A percentile compares a stretch with the other conserved stretches of the same genome.
These are phyloP conservation scores for Pyricularia pennisetigena DNA, from an alignment of 2,329 filamentous ascomycete species.

Conservation along the genomic window DNA sequence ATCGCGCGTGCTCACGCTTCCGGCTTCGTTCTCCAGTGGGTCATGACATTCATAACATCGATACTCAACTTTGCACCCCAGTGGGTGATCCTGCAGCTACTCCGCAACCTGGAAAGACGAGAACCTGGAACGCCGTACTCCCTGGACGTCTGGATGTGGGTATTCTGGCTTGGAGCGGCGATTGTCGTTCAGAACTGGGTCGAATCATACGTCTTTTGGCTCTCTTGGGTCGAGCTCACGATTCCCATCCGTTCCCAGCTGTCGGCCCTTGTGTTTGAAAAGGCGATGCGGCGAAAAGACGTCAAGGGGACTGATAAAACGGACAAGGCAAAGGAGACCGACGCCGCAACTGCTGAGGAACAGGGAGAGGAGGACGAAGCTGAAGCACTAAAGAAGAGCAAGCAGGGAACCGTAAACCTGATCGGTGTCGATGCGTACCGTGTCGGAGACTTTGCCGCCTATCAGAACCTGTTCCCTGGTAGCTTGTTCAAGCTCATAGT, in stretches of 20 bases:
- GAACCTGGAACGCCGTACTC: conserved; percentile 32
- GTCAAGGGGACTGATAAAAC: conserved; percentile 52
- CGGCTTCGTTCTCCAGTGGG: conserved; percentile 47
- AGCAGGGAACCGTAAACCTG: conserved; percentile 65
- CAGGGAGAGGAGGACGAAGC: conserved; percentile 35
- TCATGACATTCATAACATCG: conserved; percentile 41
- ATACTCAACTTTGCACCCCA: conserved; percentile 61
- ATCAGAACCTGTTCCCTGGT: conserved; percentile 54
- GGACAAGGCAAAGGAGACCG: conserved; percentile 24
- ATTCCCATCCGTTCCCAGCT: conserved; percentile 62
- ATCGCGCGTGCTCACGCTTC: conserved; percentile 47
- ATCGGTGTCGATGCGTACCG: conserved; percentile 67
- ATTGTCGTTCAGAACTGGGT: conserved; percentile 50
- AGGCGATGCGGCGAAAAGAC: conserved; percentile 68
- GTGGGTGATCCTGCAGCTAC: conserved; percentile 55
- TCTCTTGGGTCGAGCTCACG: conserved; percentile 50
- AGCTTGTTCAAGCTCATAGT: conserved; percentile 54
- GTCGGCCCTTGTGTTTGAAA: conserved; percentile 64
- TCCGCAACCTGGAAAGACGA: conserved; percentile 52
- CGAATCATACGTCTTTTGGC: conserved; percentile 47
- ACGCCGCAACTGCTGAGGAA: conserved; percentile 17
- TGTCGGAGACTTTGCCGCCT: conserved; percentile 58
- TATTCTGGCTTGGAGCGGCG: conserved; percentile 50
- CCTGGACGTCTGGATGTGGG: conserved; percentile 55
- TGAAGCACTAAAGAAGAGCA: conserved; percentile 37